Evolutionary conservation across 2,329 filamentous ascomycete genomes (phyloP), one percentile per base, ranked within the genome.

Genomic region (Paraphoma chrysanthemicola): DNA sequence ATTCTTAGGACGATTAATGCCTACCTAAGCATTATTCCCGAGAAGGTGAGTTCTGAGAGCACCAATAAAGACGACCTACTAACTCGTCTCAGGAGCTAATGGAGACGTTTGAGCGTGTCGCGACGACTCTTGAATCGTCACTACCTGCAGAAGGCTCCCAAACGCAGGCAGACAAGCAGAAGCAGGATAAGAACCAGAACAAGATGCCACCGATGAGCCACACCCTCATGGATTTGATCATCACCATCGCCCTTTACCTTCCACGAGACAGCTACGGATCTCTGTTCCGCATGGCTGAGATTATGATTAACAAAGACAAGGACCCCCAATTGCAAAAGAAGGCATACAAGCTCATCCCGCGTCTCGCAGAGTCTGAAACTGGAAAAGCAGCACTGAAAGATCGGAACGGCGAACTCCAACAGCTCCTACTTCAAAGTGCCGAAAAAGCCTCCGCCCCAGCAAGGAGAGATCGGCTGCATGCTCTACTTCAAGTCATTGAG

Each of bases 281-380:
- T 5, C 85, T 99, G 2, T 98, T 99, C 79, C 89, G 89, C 66
- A 93, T 98, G 72, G 91, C 94, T 0, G 84, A 91, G 0, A 85
- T 92, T 28, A 90, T 97, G 54, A 89, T 98, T 64, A 88, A 90
- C 74, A 91, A 89, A 71, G 84, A 90, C 53, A 85, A 91, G 38
- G 94, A 98, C 72, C 90, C 94, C 9, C 94, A 98, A 76, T 82
- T 99, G 36, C 94, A 98, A 77, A 99, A 99, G 86, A 99, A 99
- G 80, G 94, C 95, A 0, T 99, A 99, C 82, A 98, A 98, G 81
- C 86, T 99, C 49, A 96, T 99, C 48, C 94, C 95, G 3, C 89
- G 95, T 52, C 85, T 99, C 41, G 90, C 91, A 1, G 90, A 91
- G 62, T 96, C 93, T 1, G 86, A 91, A 33, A 86, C 85, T 47